A percentile compares a stretch with the other conserved stretches of the same genome.
phyloP scores from a whole-genome alignment of 345 rosid species.

The Hypericum perforatum region DNA sequence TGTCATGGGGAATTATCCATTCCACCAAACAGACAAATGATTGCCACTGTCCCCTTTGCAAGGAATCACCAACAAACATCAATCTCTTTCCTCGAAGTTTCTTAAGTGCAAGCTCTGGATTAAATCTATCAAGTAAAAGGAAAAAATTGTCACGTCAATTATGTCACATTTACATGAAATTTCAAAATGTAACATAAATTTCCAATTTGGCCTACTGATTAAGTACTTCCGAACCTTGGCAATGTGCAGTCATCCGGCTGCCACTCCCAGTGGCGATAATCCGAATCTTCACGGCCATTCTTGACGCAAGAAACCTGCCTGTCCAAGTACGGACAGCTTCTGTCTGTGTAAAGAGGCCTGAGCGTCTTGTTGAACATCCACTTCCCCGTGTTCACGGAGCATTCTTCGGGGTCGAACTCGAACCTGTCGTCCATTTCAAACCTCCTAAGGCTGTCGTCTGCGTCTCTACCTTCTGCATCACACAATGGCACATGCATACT shows the following conservation, averaged over 20 bases:
- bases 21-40: constrained; percentile 24
- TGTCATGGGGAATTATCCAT: constrained; percentile 22
- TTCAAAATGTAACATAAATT: neutral
- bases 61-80: constrained; percentile 23
- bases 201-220: neutral
- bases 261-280: constrained; percentile 86
- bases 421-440: constrained; percentile 62
- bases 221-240: constrained; percentile 36
- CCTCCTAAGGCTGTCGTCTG: constrained; percentile 20
- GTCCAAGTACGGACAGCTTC: constrained; percentile 73
- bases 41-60: constrained; percentile 29
- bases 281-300: constrained; percentile 56
- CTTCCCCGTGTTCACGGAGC: constrained; percentile 58
- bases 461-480: constrained; percentile 20
- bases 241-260: constrained; percentile 80
- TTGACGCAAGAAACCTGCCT: constrained; percentile 61
- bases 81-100: constrained; percentile 20
- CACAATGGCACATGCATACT: constrained; percentile 9
- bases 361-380: constrained; percentile 64
- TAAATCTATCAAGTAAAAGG: constrained; percentile 11
- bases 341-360: constrained; percentile 65
- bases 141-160: neutral
- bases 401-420: constrained; percentile 83
- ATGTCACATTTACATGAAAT: neutral
- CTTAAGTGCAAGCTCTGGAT: constrained; percentile 21